Evolutionary conservation across 2,329 filamentous ascomycete species (phyloP).

Genomic region (Lecanicillium sp.): DNA sequence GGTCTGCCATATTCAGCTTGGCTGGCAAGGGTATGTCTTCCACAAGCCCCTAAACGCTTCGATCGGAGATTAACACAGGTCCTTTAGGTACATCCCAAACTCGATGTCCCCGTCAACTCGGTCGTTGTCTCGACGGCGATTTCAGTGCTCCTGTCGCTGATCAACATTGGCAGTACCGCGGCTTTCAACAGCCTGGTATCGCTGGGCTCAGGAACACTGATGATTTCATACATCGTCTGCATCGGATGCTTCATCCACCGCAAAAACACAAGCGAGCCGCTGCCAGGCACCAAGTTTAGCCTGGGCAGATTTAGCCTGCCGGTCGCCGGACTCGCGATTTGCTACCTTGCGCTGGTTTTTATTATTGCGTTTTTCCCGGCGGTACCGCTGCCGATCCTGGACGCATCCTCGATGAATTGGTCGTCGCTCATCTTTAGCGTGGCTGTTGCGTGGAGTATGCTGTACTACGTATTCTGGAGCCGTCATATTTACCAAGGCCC

Average conservation of each 20-base stretch:
- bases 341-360: conserved; percentile 35
- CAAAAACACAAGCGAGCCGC: conserved; percentile 21
- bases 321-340: conserved; percentile 32
- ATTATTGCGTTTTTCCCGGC: conserved; percentile 41
- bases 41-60: too few species aligned
- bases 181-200: conserved; percentile 47
- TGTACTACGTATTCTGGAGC: conserved; percentile 27
- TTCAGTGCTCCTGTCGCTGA: conserved; percentile 35
- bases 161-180: conserved; percentile 40
- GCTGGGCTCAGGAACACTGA: conserved; percentile 38
- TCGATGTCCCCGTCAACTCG: conserved; percentile 55
- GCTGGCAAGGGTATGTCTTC: conserved; percentile 47
- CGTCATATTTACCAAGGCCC: conserved; percentile 10
- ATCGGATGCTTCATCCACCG: conserved; percentile 33
- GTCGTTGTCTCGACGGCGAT: conserved; percentile 36
- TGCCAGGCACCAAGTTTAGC: conserved; percentile 14
- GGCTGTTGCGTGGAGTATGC: conserved; percentile 27
- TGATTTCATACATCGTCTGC: conserved; percentile 42
- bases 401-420: conserved; percentile 38
- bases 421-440: conserved; percentile 32
- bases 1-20: conserved; percentile 45
- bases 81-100: conserved; percentile 47
- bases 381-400: conserved; percentile 22
- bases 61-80: too few species aligned
- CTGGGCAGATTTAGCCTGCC: conserved; percentile 31